Base-by-base conservation (phyloP, 2,329 filamentous ascomycete species). In the Penicillium sp. region DNA sequence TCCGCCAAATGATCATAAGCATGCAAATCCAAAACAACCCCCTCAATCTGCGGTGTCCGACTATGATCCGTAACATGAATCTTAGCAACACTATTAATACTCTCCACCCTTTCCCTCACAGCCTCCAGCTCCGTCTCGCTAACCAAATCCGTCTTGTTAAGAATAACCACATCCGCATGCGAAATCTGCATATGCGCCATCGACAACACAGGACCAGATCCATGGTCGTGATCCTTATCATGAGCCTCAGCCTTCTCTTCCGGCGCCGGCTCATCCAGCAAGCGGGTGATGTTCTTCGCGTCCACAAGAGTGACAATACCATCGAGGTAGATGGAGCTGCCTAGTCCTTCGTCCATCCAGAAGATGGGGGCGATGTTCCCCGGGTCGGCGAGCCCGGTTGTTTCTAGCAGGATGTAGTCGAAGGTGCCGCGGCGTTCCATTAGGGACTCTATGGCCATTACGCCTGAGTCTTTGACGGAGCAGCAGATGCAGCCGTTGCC, bases 401-500 rank as follows among this genome's bases (percentile, higher is more conserved):
- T 99, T 70, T 99, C 93, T 1, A 99, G 83, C 2, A 99, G 80
- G 57, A 99, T 97, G 73, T 97, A 99, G 74, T 99, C 93, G 65
- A 99, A 99, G 4, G 86, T 85, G 41, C 92, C 92, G 57, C 88
- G 89, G 63, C 90, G 89, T 56, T 91, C 88, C 89, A 99, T 97
- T 2, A 99, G 77, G 1, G 89, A 89, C 73, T 99, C 93, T 46
- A 99, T 95, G 30, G 93, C 93, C 58, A 89, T 89, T 31, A 99
- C 92, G 11, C 93, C 93, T 0, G 87, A 84, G 68, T 99, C 93
- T 74, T 96, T 99, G 62, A 97, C 91, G 3, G 90, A 95, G 73
- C 93, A 99, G 74, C 93, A 99, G 58, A 99, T 90, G 68, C 93
- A 99, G 55, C 93, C 93, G 61, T 99, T 99, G 44, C 89, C 90